Conservation (phyloP, 2,329 filamentous ascomycete species). For the Microsporum ferrugineum region DNA sequence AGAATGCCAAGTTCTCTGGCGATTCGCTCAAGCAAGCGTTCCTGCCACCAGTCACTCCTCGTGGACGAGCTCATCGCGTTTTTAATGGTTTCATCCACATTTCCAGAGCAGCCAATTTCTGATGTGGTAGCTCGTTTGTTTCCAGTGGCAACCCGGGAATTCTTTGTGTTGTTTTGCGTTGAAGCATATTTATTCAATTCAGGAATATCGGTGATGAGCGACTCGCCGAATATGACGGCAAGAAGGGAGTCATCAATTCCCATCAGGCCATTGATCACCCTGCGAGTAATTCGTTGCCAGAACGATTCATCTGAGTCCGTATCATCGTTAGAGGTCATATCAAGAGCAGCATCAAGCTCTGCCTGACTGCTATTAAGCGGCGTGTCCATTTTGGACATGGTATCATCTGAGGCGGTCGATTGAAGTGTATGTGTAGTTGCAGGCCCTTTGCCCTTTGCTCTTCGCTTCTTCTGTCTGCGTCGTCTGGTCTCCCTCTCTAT, state of each 20-base stretch:
- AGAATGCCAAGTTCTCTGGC: conserved; percentile 76
- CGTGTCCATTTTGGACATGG: not conserved
- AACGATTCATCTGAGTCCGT: conserved; percentile 52
- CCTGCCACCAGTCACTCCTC: conserved; percentile 28
- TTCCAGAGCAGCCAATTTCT: not conserved
- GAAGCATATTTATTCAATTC: conserved; percentile 9
- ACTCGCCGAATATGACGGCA: conserved; percentile 76
- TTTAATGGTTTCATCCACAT: conserved; percentile 26
- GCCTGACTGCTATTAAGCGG: not conserved
- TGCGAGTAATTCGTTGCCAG: conserved; percentile 70
- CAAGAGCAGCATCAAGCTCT: not conserved
- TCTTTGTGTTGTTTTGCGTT: conserved; percentile 20
- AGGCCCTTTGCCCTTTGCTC: not conserved
- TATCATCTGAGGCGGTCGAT: not conserved
- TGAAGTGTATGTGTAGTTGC: not conserved
- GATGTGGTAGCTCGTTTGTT: conserved; percentile 7
- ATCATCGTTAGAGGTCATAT: conserved; percentile 13
- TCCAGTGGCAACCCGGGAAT: conserved; percentile 22
- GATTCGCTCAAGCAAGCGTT: conserved; percentile 68
- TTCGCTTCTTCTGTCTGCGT: conserved; percentile 38
- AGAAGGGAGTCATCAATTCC: conserved; percentile 80
- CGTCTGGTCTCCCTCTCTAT: conserved; percentile 75
- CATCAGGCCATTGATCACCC: conserved; percentile 77
- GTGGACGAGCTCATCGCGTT: conserved; percentile 21
- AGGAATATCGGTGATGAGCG: conserved; percentile 41